These are phyloP conservation scores for Rubia yunnanensis DNA, from an alignment of 257 asterid species.

Conservation along the genomic window DNA sequence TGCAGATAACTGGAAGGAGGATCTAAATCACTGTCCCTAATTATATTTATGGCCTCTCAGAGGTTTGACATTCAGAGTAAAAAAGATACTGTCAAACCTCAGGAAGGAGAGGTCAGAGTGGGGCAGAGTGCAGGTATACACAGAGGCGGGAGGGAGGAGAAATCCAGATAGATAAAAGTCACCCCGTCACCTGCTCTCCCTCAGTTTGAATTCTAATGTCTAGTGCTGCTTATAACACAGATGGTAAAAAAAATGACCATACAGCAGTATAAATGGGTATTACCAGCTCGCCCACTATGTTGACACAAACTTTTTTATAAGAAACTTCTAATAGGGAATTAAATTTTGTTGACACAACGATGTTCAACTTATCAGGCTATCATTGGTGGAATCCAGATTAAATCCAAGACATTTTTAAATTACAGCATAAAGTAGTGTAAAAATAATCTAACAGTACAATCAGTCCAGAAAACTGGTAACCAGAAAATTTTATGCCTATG, in stretches of 20 bases:
- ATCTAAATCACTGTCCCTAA: too few relatives aligned
- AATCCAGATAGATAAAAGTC: too few relatives aligned
- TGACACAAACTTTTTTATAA: too few relatives aligned
- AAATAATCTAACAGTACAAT: not conserved
- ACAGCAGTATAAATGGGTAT: not conserved
- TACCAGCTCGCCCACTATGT: not conserved
- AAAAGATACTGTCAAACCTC: not conserved
- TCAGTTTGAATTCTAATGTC: too few relatives aligned
- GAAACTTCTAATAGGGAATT: too few relatives aligned
- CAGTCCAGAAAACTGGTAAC: not conserved
- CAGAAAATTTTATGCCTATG: not conserved
- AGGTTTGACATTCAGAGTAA: too few relatives aligned
- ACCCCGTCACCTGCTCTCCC: too few relatives aligned
- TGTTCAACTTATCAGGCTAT: too few relatives aligned
- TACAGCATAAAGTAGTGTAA: not conserved
- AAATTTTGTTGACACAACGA: not conserved
- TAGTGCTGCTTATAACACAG: not conserved
- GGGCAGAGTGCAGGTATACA: not conserved
- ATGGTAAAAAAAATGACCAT: not conserved
- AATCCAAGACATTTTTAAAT: not conserved
- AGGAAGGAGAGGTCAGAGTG: not conserved
- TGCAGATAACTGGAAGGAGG: not conserved
- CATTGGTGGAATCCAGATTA: too few relatives aligned
- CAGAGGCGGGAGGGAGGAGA: too few relatives aligned
- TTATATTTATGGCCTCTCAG: not conserved